Evolutionary conservation across 371 early-diverging fungal species (phyloP).

Genomic region (Nematocida major): DNA sequence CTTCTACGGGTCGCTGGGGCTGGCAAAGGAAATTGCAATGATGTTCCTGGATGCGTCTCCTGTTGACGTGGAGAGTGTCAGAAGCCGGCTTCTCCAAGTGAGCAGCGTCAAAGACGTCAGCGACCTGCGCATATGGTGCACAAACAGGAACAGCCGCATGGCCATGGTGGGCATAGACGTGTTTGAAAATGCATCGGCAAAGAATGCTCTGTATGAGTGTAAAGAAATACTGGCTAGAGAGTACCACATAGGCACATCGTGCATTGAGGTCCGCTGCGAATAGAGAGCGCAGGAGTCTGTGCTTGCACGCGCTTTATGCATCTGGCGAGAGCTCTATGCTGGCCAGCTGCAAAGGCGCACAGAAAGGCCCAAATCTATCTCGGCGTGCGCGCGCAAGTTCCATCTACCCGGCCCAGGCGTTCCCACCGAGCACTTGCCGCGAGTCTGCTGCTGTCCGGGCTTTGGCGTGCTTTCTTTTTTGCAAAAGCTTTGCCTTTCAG

Average conservation of each 20-base stretch:
- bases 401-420: no score
- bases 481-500: neutral
- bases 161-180: conserved; percentile 13
- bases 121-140: conserved; percentile 21
- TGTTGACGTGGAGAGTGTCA: conserved; percentile 5
- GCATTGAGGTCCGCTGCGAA: conserved; percentile 11
- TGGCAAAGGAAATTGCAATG: neutral
- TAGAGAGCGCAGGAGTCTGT: no score
- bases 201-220: neutral
- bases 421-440: no score
- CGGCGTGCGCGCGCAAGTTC: no score
- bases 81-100: neutral
- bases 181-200: neutral
- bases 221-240: conserved; percentile 5
- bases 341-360: no score
- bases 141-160: neutral
- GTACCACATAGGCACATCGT: neutral
- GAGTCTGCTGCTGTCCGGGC: no score
- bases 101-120: neutral
- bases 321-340: no score
- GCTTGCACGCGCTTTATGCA: no score
- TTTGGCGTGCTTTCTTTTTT: no score
- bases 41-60: conserved; percentile 32
- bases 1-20: conserved; percentile 36
- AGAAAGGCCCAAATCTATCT: no score